Evolutionary conservation across 2,329 filamentous ascomycete genomes (phyloP).

Genomic region (Fusarium neocosmosporiellum): DNA sequence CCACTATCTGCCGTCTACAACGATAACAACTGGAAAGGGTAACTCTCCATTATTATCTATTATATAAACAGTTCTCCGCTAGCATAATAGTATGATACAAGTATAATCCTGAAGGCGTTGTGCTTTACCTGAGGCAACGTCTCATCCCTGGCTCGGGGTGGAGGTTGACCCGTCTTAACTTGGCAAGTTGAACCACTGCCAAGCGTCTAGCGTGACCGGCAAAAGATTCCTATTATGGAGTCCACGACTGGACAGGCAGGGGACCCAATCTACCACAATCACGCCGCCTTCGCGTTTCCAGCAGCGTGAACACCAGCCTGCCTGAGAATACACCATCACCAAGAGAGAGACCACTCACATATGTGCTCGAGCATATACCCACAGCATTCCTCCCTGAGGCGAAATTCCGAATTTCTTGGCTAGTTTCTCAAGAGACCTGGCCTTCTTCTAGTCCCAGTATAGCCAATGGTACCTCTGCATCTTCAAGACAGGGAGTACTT

Average conservation of each 20-base stretch:
- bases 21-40: too few relatives aligned
- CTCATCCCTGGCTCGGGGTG: too few relatives aligned
- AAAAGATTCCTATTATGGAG: background rate
- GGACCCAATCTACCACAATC: too few relatives aligned
- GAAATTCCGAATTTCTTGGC: background rate
- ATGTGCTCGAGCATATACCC: background rate
- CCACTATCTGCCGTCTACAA: too few relatives aligned
- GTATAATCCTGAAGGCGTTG: too few relatives aligned
- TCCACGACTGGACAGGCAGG: background rate
- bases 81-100: too few relatives aligned
- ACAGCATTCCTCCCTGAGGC: background rate
- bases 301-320: background rate
- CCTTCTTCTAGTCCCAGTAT: background rate
- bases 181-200: background rate
- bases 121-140: too few relatives aligned
- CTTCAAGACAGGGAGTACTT: background rate
- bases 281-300: background rate
- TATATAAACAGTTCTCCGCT: background rate
- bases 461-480: background rate
- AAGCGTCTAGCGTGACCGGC: background rate
- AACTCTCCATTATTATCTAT: background rate
- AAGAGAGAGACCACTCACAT: background rate
- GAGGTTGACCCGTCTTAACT: too few relatives aligned
- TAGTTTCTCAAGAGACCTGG: background rate
- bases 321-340: background rate